These are phyloP conservation scores for Macrolepiota albuminosa DNA, from an alignment of 768 basidiomycete genomes.

Conservation along the genomic window DNA sequence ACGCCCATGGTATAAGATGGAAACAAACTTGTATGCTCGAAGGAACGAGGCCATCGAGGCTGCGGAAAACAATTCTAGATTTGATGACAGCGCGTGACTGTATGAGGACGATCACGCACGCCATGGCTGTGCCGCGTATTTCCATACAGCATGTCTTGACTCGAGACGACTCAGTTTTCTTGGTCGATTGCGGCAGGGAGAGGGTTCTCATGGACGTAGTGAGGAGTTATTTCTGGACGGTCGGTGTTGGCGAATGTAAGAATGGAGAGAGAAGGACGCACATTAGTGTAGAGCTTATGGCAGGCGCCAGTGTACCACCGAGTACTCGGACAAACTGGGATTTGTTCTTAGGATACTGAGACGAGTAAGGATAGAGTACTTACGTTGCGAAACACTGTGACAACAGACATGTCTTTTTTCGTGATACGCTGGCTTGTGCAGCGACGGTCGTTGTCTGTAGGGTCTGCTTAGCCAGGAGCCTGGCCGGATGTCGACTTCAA, in stretches of 20 bases:
- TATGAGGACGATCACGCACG: neutral
- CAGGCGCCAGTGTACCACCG: constrained; percentile 65
- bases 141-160: constrained; percentile 1
- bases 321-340: constrained; percentile 60
- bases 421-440: constrained; percentile 65
- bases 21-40: constrained; percentile 4
- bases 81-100: no score
- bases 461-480: constrained; percentile 61
- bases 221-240: constrained; percentile 43
- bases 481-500: constrained; percentile 74
- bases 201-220: constrained; percentile 34
- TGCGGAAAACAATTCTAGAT: no score
- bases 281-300: constrained; percentile 58
- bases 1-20: neutral
- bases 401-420: constrained; percentile 70
- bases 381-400: constrained; percentile 64
- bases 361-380: constrained; percentile 7
- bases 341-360: neutral
- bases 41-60: constrained; percentile 8
- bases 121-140: no score
- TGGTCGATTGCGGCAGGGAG: constrained; percentile 15
- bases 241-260: neutral
- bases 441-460: constrained; percentile 65
- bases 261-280: constrained; percentile 17
- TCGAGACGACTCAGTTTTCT: neutral